Evolutionary conservation across 2,329 filamentous ascomycete genomes (phyloP).

Genomic region (Colletotrichum godetiae): DNA sequence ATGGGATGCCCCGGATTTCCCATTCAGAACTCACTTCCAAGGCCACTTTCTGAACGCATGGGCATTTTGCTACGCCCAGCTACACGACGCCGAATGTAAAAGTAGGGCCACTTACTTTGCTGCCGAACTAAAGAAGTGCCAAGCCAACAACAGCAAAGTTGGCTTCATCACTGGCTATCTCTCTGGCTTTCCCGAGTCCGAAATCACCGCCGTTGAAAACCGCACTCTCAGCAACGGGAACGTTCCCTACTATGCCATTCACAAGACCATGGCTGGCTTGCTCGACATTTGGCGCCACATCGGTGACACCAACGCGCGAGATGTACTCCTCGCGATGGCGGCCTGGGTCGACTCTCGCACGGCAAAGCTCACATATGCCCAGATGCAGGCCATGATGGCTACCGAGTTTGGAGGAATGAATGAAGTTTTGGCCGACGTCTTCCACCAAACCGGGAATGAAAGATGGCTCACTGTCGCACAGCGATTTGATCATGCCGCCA

Average conservation of each 20-base stretch:
- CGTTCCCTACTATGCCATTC: slow-evolving; percentile 65
- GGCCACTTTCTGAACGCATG: slow-evolving; percentile 63
- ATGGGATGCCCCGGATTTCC: slow-evolving; percentile 66
- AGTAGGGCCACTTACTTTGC: slow-evolving; percentile 58
- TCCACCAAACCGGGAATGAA: slow-evolving; percentile 56
- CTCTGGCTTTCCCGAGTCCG: slow-evolving; percentile 63
- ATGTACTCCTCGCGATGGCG: slow-evolving; percentile 56
- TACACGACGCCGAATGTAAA: slow-evolving; percentile 55
- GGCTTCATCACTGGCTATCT: slow-evolving; percentile 60
- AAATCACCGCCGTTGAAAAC: slow-evolving; percentile 56
- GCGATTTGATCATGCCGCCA: slow-evolving; percentile 60
- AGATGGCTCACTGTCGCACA: slow-evolving; percentile 58
- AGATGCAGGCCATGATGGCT: slow-evolving; percentile 60
- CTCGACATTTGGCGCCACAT: slow-evolving; percentile 61
- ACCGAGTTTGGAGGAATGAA: slow-evolving; percentile 67
- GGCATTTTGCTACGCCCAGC: slow-evolving; percentile 59
- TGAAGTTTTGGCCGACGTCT: slow-evolving; percentile 60
- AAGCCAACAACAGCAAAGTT: slow-evolving; percentile 58
- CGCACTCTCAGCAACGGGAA: slow-evolving; percentile 59
- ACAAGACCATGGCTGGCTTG: slow-evolving; percentile 64
- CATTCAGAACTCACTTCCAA: slow-evolving; percentile 62
- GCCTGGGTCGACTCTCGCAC: slow-evolving; percentile 62
- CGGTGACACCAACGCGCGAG: slow-evolving; percentile 53
- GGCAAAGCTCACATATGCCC: slow-evolving; percentile 49
- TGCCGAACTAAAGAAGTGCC: slow-evolving; percentile 60